Conservation (phyloP, 2,329 filamentous ascomycete genomes). For the Diaporthe helianthi region DNA sequence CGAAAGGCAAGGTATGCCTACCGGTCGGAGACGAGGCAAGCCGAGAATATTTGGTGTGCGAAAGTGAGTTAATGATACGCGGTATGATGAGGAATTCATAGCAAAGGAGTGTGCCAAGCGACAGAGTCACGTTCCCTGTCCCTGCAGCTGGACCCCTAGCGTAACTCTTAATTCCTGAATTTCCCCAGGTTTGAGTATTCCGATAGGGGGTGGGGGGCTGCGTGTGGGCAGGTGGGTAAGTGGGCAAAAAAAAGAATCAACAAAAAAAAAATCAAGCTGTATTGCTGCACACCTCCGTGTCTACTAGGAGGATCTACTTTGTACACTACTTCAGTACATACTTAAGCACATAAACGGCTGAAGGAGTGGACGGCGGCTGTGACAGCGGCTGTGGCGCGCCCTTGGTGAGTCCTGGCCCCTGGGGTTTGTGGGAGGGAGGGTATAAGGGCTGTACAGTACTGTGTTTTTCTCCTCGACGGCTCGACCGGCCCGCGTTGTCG, state of each 20-base stretch:
- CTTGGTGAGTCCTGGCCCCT: too few species aligned
- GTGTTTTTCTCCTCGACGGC: conserved; percentile 1
- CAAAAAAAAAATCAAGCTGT: background rate
- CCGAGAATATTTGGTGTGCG: background rate
- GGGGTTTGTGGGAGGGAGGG: too few species aligned
- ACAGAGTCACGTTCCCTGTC: conserved; percentile 19
- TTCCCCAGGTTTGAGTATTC: conserved; percentile 11
- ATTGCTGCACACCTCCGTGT: background rate
- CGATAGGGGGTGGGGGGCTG: background rate
- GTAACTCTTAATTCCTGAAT: conserved; percentile 18
- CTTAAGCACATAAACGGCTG: background rate
- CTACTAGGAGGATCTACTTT: background rate
- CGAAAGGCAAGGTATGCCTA: background rate
- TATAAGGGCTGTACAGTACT: too few species aligned
- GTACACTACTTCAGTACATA: too few species aligned
- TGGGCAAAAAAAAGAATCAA: background rate
- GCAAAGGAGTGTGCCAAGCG: too few species aligned
- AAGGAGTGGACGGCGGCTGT: background rate
- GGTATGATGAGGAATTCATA: conserved; percentile 2
- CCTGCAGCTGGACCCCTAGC: conserved; percentile 18
- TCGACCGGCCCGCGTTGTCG: conserved; percentile 9
- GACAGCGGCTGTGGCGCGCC: conserved; percentile 19
- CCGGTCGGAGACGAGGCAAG: background rate
- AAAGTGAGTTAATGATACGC: background rate
- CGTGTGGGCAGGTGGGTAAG: too few species aligned